Evolutionary conservation across 148 eudicot species (phyloP).

Genomic region (Polygonum aviculare): DNA sequence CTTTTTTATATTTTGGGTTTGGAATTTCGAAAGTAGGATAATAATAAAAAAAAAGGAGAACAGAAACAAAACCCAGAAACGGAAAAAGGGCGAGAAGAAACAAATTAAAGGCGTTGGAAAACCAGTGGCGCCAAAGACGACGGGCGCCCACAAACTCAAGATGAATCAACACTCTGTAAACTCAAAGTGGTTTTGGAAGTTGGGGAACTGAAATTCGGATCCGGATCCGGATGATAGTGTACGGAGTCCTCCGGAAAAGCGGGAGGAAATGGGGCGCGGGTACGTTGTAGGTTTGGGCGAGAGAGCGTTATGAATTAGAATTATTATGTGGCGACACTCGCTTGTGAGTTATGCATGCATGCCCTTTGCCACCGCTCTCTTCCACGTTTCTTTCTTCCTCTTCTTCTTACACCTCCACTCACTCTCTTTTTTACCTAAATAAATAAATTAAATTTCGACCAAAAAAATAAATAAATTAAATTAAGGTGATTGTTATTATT

Average conservation of each 20-base stretch:
- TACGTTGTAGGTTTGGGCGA: too few species aligned
- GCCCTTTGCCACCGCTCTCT: background rate
- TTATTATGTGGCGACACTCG: background rate
- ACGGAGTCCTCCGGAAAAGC: slow-evolving; percentile 2
- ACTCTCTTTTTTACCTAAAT: too few species aligned
- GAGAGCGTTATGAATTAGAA: background rate
- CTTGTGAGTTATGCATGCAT: background rate
- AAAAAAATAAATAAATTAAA: too few species aligned
- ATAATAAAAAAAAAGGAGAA: background rate
- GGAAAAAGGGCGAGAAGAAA: background rate
- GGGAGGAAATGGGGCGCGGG: background rate
- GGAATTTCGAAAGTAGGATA: background rate
- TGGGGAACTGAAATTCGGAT: background rate
- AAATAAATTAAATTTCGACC: too few species aligned
- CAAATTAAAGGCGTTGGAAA: background rate
- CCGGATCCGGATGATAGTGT: background rate
- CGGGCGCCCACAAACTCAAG: slow-evolving; percentile 6
- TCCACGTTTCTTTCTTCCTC: background rate
- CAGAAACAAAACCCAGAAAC: background rate
- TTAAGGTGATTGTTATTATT: too few species aligned
- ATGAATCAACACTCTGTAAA: background rate
- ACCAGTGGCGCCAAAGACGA: slow-evolving; percentile 4
- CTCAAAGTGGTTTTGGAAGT: background rate
- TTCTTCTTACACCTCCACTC: background rate
- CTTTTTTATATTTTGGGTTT: background rate